Evolutionary conservation across 1,139 yeast genomes (phyloP).

Genomic region (Protomyces macrosporus): DNA sequence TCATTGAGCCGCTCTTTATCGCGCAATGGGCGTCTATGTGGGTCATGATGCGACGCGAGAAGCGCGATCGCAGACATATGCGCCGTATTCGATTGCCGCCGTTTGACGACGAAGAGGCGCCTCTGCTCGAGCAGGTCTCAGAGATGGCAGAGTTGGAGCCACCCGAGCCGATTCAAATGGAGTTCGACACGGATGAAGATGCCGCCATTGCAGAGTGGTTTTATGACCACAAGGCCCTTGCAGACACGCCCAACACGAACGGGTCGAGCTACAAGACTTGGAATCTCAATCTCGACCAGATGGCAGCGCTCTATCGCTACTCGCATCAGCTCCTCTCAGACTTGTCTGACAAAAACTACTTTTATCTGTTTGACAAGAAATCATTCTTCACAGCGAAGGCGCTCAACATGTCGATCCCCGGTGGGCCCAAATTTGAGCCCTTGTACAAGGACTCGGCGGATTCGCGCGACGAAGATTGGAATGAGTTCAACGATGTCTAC

Average conservation of each 20-base stretch:
- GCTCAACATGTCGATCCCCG: slow-evolving; percentile 77
- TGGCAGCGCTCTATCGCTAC: slow-evolving; percentile 62
- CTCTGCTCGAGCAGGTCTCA: slow-evolving; percentile 77
- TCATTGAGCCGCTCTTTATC: slow-evolving; percentile 80
- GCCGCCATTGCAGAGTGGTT: slow-evolving; percentile 65
- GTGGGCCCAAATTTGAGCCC: slow-evolving; percentile 96
- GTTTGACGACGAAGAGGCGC: slow-evolving; percentile 89
- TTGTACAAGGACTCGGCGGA: slow-evolving; percentile 63
- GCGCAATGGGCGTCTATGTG: slow-evolving; percentile 97
- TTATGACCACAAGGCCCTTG: slow-evolving; percentile 69
- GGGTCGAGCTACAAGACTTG: slow-evolving; percentile 76
- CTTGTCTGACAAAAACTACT: slow-evolving; percentile 52
- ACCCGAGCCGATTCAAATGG: slow-evolving; percentile 61
- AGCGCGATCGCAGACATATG: slow-evolving; percentile 82
- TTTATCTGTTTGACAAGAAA: slow-evolving; percentile 66
- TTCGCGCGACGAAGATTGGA: slow-evolving; percentile 62
- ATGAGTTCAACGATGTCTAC: slow-evolving; percentile 85
- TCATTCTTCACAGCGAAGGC: slow-evolving; percentile 88
- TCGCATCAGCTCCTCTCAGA: slow-evolving; percentile 67
- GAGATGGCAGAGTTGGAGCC: slow-evolving; percentile 70
- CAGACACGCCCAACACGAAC: slow-evolving; percentile 53
- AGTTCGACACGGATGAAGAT: slow-evolving; percentile 59
- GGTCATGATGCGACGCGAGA: slow-evolving; percentile 89
- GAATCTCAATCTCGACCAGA: slow-evolving; percentile 56
- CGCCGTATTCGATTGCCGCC: slow-evolving; percentile 91